Evolutionary conservation across 1,139 yeast species (phyloP).

Genomic region (Kluyveromyces sp.): DNA sequence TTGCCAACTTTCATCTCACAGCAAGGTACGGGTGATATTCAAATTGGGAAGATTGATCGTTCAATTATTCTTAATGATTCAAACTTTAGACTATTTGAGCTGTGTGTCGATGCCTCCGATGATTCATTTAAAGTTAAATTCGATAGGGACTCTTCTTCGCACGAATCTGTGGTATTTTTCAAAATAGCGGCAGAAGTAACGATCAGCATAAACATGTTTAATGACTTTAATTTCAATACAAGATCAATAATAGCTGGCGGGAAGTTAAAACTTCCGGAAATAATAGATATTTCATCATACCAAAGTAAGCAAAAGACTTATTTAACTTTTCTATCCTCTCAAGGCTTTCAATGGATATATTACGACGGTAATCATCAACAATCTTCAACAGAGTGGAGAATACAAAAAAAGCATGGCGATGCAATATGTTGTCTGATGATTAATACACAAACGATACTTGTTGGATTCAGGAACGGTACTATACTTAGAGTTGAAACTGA

Average conservation of each 20-base stretch:
- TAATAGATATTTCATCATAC: not conserved
- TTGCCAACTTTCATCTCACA: conserved; percentile 1
- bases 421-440: not conserved
- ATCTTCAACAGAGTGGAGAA: not conserved
- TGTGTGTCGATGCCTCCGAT: not conserved
- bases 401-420: conserved; percentile 1
- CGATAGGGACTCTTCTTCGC: not conserved
- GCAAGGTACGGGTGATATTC: not conserved
- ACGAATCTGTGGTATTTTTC: not conserved
- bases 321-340: not conserved
- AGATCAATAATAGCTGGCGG: not conserved
- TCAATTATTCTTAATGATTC: not conserved
- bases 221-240: not conserved
- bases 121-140: not conserved
- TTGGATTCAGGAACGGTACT: conserved; percentile 3
- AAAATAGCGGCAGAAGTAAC: not conserved
- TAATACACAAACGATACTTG: not conserved
- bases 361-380: not conserved
- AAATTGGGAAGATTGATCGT: not conserved
- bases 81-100: not conserved
- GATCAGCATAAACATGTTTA: not conserved
- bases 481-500: not conserved
- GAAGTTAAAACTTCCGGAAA: not conserved
- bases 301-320: not conserved
- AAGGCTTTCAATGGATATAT: not conserved